Percentiles rank a stretch among this genome's conserved stretches.
Conservation (phyloP, 1,284 basidiomycete species). For the Phlebopus sp. region DNA sequence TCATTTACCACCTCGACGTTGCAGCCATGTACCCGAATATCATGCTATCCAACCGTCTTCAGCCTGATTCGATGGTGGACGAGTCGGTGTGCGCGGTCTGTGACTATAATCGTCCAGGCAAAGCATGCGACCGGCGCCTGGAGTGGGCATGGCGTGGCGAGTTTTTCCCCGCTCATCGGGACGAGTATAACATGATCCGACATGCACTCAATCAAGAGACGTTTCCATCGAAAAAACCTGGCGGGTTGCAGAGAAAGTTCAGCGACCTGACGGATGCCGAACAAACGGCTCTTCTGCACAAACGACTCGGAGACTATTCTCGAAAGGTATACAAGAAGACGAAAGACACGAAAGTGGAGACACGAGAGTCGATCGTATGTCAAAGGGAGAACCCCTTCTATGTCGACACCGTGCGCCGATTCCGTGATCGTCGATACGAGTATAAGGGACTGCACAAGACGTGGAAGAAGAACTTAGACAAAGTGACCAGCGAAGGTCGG, state of each 20-base stretch:
- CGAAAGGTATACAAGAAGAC: slow-evolving; percentile 98
- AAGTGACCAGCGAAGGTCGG: slow-evolving; percentile 60
- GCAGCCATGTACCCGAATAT: slow-evolving; percentile 99
- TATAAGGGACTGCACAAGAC: slow-evolving; percentile 99
- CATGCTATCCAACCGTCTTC: slow-evolving; percentile 99
- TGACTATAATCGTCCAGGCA: slow-evolving; percentile 96
- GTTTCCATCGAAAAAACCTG: slow-evolving; percentile 82
- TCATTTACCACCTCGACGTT: slow-evolving; percentile 99
- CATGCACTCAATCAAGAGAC: slow-evolving; percentile 94
- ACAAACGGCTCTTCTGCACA: slow-evolving; percentile 91
- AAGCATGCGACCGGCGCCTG: slow-evolving; percentile 90
- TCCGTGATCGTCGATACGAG: slow-evolving; percentile 97
- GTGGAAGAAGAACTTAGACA: slow-evolving; percentile 99
- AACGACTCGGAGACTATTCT: slow-evolving; percentile 97
- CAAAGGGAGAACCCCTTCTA: slow-evolving; percentile 99
- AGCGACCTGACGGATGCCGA: slow-evolving; percentile 84
- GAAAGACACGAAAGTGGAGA: slow-evolving; percentile 98
- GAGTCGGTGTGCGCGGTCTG: slow-evolving; percentile 97
- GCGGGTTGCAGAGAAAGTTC: slow-evolving; percentile 78
- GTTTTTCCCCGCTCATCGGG: slow-evolving; percentile 95
- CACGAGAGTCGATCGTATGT: slow-evolving; percentile 93
- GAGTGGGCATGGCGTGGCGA: slow-evolving; percentile 99
- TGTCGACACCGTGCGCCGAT: slow-evolving; percentile 96
- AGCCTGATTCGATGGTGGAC: slow-evolving; percentile 97
- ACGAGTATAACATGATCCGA: slow-evolving; percentile 99